Base-by-base conservation (phyloP, 148 eudicot species). In the Fagopyrum tataricum region DNA sequence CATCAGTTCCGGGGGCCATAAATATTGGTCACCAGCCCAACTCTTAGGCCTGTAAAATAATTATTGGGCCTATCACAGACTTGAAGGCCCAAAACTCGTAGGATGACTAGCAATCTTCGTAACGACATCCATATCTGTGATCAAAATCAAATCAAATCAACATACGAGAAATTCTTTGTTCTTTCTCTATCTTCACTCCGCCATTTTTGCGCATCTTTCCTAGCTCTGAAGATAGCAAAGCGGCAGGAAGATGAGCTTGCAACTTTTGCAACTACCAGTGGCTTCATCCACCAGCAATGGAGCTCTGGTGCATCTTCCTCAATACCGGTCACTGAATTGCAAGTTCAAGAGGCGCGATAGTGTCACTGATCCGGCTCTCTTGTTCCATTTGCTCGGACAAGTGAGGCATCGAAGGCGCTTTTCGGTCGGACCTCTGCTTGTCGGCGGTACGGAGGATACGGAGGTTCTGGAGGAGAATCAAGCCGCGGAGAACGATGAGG, bases 241-340 rank as follows among this genome's bases (percentile, higher is more conserved):
- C 42, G 11, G 66, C 66, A 24, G 71, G 44, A 46, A 70, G 48
- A 70, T 70, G 72, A 70, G 72, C 72, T 44, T 72, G 26, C 88
- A 78, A 72, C 70, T 44, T 53, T 76, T 84, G 70, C 84, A 76
- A 67, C 78, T 82, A 43, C 83, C 81, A 44, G 43, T 82, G 6
- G 49, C 74, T 47, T 59, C 81, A 2, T 56, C 85, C 58, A 48
- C 39, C 72, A 52, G 15, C 64, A 23, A 69, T 55, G 73, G 55
- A 47, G 31, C 23, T 31, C 51, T 39, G 37, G 9, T 59, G 20
- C 74, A 69, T 11, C 53, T 40, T 39, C 52, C 81, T 20, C 67
- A 15, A 14, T 39, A 26, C 42, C 74, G 55, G 52, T 59, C 72
- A 73, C 4, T 46, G 49, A 49, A 42, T 23, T 47, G 72, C 70